A percentile compares a stretch with the other conserved stretches of the same genome.
These are phyloP conservation scores for Suhomyces maxii DNA, from an alignment of 1,139 yeast genomes.

Conservation along the genomic window DNA sequence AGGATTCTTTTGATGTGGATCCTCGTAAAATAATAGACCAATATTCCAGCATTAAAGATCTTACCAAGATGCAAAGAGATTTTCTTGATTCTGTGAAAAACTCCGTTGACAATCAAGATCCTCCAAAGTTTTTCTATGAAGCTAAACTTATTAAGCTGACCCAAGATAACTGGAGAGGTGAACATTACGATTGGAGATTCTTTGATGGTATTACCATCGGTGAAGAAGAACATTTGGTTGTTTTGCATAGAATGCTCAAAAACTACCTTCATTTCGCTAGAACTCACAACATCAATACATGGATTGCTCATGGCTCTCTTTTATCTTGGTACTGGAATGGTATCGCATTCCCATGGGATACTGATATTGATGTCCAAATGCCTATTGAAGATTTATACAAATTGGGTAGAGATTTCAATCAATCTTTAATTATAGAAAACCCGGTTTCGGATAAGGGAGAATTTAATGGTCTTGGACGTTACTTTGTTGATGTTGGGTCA, in stretches of 20 bases:
- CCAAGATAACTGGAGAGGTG: conserved; percentile 33
- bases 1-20: conserved; percentile 18
- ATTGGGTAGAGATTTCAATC: conserved; percentile 21
- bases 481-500: conserved; percentile 21
- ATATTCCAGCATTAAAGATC: conserved; percentile 8
- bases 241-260: conserved; percentile 31
- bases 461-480: conserved; percentile 21
- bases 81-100: conserved; percentile 19
- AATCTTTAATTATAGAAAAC: conserved; percentile 20
- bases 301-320: conserved; percentile 44
- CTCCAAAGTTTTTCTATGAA: conserved; percentile 37
- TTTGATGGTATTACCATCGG: conserved; percentile 30
- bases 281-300: conserved; percentile 32
- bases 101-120: conserved; percentile 11
- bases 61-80: conserved; percentile 12
- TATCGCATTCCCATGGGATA: conserved; percentile 28
- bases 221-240: conserved; percentile 25
- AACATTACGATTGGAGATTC: conserved; percentile 48
- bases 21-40: conserved; percentile 9
- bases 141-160: conserved; percentile 25
- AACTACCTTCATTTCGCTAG: conserved; percentile 34
- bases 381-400: conserved; percentile 23
- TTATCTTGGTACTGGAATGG: conserved; percentile 30
- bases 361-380: conserved; percentile 28
- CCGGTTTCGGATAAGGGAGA: conserved; percentile 18